Conservation (phyloP, 129 eudicot genomes). For the Centrapalus pauciflorus region DNA sequence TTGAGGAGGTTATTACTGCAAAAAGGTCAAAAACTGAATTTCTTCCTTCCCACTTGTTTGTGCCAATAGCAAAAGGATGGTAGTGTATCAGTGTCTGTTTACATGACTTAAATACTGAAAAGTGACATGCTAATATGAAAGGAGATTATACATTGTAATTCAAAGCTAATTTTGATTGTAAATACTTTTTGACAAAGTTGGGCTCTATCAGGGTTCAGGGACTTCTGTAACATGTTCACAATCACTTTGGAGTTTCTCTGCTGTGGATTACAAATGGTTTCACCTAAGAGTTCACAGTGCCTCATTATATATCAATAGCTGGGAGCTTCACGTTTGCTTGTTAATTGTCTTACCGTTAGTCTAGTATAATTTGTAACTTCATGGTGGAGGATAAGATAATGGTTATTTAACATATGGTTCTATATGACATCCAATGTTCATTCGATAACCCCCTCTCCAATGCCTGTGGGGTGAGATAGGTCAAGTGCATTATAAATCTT, state of each 20-base stretch:
- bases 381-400: neutral
- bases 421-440: neutral
- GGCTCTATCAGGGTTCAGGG: no score
- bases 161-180: neutral
- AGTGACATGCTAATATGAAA: neutral
- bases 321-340: neutral
- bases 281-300: neutral
- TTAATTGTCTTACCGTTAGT: neutral
- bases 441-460: neutral
- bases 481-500: no score
- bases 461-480: no score
- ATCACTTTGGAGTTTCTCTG: neutral
- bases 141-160: neutral
- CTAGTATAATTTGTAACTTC: neutral
- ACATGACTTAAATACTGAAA: neutral
- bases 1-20: constrained; percentile 9
- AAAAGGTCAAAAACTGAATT: neutral
- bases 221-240: neutral
- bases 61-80: neutral
- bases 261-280: neutral
- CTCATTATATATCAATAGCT: neutral
- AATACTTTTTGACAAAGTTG: neutral
- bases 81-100: neutral
- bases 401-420: neutral
- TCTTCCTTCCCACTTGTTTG: constrained; percentile 1